Percentiles rank a stretch among this genome's conserved stretches.
Evolutionary conservation across 306 rosid genomes (phyloP).

Genomic region (Castanea crenata): DNA sequence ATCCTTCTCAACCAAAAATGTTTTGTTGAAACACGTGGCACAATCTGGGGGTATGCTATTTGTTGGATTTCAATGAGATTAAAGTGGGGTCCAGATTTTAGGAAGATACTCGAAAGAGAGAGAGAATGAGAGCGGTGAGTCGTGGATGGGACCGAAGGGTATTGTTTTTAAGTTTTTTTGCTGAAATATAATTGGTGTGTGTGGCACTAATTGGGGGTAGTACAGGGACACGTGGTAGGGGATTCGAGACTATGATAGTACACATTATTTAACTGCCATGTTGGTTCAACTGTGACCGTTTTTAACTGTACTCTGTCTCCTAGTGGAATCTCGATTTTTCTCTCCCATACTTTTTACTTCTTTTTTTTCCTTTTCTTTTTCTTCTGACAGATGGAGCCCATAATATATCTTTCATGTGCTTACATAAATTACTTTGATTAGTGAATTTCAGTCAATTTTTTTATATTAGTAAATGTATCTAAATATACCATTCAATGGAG

Average conservation of each 20-base stretch:
- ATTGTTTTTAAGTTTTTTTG: not conserved
- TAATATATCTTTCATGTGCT: too few species aligned
- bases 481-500: too few species aligned
- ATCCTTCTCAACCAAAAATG: accelerated
- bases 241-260: not conserved
- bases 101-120: slow-evolving; percentile 11
- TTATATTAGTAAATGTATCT: too few species aligned
- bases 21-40: slow-evolving; percentile 1
- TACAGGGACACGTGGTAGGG: not conserved
- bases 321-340: not conserved
- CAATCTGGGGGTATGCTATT: not conserved
- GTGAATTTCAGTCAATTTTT: too few species aligned
- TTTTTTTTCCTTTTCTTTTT: too few species aligned
- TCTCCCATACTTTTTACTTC: too few species aligned
- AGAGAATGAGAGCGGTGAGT: not conserved
- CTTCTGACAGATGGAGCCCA: too few species aligned
- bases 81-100: slow-evolving; percentile 1
- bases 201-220: not conserved
- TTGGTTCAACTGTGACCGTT: not conserved
- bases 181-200: not conserved
- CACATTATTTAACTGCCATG: not conserved
- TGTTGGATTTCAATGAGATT: not conserved
- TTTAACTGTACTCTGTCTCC: not conserved
- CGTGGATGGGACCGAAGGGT: not conserved
- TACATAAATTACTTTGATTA: too few species aligned